These are phyloP conservation scores for Hyphopichia wangnamkhiaoensis DNA, from an alignment of 1,139 yeast genomes.

Conservation along the genomic window DNA sequence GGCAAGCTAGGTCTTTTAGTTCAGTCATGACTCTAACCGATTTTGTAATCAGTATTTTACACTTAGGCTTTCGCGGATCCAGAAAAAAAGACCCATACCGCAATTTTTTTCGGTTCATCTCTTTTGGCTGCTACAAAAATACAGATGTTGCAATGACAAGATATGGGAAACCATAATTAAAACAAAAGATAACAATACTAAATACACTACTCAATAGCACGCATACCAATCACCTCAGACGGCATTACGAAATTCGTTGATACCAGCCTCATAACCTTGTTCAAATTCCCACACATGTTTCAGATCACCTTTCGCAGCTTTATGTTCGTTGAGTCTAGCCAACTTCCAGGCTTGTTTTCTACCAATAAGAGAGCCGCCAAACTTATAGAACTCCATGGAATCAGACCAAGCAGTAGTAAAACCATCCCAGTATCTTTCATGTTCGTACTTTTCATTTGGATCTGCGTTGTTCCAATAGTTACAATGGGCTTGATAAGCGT, in stretches of 20 bases:
- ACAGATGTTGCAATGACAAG: too few relatives aligned
- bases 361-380: constrained; percentile 73
- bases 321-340: constrained; percentile 55
- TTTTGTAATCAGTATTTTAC: too few relatives aligned
- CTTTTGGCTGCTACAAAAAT: constrained; percentile 1
- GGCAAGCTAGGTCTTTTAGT: too few relatives aligned
- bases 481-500: constrained; percentile 49
- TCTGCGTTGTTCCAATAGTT: constrained; percentile 70
- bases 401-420: constrained; percentile 76
- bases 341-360: constrained; percentile 68
- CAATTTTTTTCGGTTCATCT: too few relatives aligned
- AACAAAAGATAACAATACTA: too few relatives aligned
- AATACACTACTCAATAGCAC: too few relatives aligned
- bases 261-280: constrained; percentile 74
- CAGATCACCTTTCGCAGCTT: constrained; percentile 54
- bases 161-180: too few relatives aligned
- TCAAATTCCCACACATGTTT: constrained; percentile 82
- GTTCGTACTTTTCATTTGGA: constrained; percentile 66
- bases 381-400: constrained; percentile 62
- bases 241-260: constrained; percentile 27
- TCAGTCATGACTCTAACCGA: too few relatives aligned
- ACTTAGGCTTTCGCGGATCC: too few relatives aligned
- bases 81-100: too few relatives aligned
- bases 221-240: neutral
- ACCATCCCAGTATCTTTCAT: constrained; percentile 79